phyloP scores from a whole-genome alignment of 1,284 basidiomycete genomes.

The Coriolopsis trogii region DNA sequence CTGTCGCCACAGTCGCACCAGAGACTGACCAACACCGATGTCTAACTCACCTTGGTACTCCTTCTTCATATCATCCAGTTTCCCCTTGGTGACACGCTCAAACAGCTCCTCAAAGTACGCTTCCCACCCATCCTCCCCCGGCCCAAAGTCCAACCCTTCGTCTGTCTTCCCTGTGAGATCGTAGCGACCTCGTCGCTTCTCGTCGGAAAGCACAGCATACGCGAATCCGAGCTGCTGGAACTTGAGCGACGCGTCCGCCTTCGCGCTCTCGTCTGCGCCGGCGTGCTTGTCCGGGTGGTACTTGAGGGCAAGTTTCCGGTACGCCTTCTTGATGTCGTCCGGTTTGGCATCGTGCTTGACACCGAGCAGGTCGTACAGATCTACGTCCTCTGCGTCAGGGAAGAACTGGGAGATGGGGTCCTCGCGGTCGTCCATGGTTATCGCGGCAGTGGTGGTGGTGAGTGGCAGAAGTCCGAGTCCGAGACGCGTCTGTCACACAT shows the following conservation, averaged over 20 bases:
- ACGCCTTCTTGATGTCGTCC: conserved; percentile 82
- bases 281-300: conserved; percentile 91
- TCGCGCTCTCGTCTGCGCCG: conserved; percentile 58
- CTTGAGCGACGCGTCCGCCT: conserved; percentile 65
- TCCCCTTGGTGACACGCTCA: conserved; percentile 81
- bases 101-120: conserved; percentile 91
- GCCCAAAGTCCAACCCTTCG: conserved; percentile 71
- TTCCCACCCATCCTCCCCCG: conserved; percentile 90
- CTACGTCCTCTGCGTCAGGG: conserved; percentile 64
- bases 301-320: conserved; percentile 80
- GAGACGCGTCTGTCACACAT: conserved; percentile 24
- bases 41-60: conserved; percentile 80
- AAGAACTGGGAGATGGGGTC: conserved; percentile 84
- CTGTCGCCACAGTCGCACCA: conserved; percentile 44
- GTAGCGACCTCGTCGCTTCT: conserved; percentile 73
- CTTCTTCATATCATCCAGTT: conserved; percentile 88
- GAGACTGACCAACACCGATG: not conserved
- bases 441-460: conserved; percentile 37
- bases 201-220: conserved; percentile 84
- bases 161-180: conserved; percentile 85
- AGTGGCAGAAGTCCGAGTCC: too few species aligned
- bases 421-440: conserved; percentile 47
- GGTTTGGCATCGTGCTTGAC: conserved; percentile 54
- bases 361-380: conserved; percentile 77
- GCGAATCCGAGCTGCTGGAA: conserved; percentile 94